Evolutionary conservation across 2,329 filamentous ascomycete genomes (phyloP).

Genomic region (Monosporascus sp.): DNA sequence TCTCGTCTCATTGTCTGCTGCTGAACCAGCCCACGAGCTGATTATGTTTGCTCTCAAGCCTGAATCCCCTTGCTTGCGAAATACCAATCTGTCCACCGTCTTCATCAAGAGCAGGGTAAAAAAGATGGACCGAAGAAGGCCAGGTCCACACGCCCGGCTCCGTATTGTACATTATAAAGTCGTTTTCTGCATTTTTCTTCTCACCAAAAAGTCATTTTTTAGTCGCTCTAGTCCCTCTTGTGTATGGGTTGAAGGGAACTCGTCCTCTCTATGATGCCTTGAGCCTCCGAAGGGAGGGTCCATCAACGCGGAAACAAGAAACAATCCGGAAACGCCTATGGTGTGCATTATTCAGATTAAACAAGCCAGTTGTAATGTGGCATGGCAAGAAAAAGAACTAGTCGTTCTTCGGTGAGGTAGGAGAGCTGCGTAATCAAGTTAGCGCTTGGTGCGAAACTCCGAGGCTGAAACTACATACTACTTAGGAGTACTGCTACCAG

Average conservation of each 20-base stretch:
- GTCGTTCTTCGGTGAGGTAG: constrained; percentile 27
- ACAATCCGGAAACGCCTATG: constrained; percentile 15
- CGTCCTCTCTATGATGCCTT: constrained; percentile 13
- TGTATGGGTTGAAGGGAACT: no score
- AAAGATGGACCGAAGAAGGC: background rate
- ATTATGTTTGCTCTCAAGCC: no score
- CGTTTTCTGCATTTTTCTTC: background rate
- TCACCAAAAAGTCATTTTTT: no score
- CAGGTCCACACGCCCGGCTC: background rate
- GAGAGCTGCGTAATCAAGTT: constrained; percentile 21
- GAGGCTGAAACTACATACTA: constrained; percentile 30
- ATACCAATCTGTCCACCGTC: background rate
- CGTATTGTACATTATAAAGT: background rate
- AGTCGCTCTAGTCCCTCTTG: no score
- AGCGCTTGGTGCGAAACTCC: background rate
- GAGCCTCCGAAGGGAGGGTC: background rate
- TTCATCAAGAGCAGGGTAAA: background rate
- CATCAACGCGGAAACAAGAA: constrained; percentile 1
- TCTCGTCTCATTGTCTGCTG: background rate
- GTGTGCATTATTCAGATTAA: constrained; percentile 22
- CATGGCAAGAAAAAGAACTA: constrained; percentile 7
- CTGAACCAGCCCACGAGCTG: no score
- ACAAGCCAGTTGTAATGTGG: constrained; percentile 4
- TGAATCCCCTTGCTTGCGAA: background rate
- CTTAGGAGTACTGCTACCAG: constrained; percentile 32